A percentile compares a stretch with the other conserved stretches of the same genome.
Conservation (phyloP, 75 land plant species). For the Isoetes taiwanensis region DNA sequence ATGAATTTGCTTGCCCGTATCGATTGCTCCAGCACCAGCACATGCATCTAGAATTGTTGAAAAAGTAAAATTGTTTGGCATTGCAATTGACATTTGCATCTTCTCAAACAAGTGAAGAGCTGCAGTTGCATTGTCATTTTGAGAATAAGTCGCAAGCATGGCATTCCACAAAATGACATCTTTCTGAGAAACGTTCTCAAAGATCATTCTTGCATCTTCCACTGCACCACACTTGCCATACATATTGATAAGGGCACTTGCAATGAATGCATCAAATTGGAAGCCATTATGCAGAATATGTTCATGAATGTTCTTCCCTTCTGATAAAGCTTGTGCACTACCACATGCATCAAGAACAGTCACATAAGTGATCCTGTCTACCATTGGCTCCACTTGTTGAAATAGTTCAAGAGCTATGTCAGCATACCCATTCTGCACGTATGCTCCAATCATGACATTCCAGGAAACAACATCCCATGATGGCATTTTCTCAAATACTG, state of each 20-base stretch:
- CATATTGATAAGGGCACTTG: neutral
- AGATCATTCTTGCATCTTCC: neutral
- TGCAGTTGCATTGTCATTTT: neutral
- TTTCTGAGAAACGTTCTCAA: neutral
- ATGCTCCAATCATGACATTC: neutral
- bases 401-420: neutral
- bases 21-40: neutral
- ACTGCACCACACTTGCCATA: neutral
- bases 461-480: neutral
- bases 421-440: neutral
- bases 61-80: neutral
- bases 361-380: neutral
- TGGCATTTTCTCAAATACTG: neutral
- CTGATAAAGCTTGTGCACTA: neutral
- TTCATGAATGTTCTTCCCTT: neutral
- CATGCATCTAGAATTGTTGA: neutral
- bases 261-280: neutral
- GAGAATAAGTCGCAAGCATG: neutral
- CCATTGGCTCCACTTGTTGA: neutral
- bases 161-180: constrained; percentile 3
- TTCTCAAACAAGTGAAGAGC: neutral
- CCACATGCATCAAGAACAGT: neutral
- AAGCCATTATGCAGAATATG: neutral
- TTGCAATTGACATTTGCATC: neutral
- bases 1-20: neutral